Conservation (phyloP, 2,329 filamentous ascomycete genomes). For the Eutypa lata region DNA sequence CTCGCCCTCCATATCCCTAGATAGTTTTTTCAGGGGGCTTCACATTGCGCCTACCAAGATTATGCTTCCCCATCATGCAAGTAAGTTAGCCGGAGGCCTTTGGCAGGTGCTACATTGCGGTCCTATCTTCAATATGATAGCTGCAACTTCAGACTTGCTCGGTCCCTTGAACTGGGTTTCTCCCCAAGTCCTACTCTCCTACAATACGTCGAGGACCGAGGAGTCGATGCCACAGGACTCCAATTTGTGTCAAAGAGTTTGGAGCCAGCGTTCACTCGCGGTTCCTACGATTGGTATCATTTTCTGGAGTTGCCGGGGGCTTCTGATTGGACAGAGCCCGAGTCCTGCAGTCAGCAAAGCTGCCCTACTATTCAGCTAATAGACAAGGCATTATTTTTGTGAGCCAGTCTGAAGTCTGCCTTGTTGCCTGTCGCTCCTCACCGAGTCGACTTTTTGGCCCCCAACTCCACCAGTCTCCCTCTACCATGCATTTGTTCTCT, state of each 20-base stretch:
- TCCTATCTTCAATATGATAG: neutral
- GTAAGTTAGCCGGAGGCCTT: neutral
- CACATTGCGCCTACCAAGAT: neutral
- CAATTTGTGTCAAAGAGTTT: conserved; percentile 14
- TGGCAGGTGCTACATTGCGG: neutral
- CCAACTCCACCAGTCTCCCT: conserved; percentile 27
- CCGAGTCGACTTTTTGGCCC: conserved; percentile 30
- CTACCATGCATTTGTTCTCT: conserved; percentile 21
- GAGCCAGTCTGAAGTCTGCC: conserved; percentile 32
- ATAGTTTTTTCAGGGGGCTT: neutral
- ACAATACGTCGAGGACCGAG: conserved; percentile 27
- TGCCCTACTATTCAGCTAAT: conserved; percentile 28
- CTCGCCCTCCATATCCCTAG: neutral
- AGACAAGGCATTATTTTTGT: conserved; percentile 29
- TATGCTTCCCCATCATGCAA: neutral
- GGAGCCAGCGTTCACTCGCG: conserved; percentile 19
- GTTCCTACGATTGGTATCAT: conserved; percentile 14
- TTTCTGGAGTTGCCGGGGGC: conserved; percentile 11
- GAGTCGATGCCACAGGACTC: conserved; percentile 15
- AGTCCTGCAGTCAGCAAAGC: conserved; percentile 32
- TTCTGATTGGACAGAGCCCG: conserved; percentile 29
- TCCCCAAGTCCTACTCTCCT: conserved; percentile 13
- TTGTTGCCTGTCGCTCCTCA: conserved; percentile 34
- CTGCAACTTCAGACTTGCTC: neutral
- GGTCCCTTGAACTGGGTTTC: conserved; percentile 3